A percentile compares a stretch with the other conserved stretches of the same genome.
phyloP scores from a whole-genome alignment of 179 eudicot genomes.

The Camellia oleifera region DNA sequence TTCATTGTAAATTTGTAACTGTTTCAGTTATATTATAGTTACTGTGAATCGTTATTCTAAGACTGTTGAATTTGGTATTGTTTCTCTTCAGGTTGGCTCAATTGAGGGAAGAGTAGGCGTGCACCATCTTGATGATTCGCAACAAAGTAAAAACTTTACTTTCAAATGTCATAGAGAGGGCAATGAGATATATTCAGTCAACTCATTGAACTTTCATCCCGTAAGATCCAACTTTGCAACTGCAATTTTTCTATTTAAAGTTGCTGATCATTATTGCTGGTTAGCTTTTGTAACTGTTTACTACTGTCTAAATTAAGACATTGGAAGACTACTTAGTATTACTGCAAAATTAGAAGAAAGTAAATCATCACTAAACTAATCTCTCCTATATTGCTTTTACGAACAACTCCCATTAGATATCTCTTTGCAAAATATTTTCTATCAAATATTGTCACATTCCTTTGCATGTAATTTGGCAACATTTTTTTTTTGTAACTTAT shows the following conservation, averaged over 20 bases:
- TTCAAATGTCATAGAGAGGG: slow-evolving; percentile 98
- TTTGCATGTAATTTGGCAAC: no score
- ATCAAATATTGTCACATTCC: no score
- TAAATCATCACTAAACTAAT: no score
- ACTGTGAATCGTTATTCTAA: not conserved
- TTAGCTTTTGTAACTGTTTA: not conserved
- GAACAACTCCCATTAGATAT: no score
- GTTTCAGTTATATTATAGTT: not conserved
- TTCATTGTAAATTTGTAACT: not conserved
- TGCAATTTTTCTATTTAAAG: not conserved
- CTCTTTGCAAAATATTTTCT: no score
- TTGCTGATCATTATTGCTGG: not conserved
- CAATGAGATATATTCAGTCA: slow-evolving; percentile 83
- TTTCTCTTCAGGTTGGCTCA: slow-evolving; percentile 68
- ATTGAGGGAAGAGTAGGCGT: slow-evolving; percentile 98
- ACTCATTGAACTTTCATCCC: slow-evolving; percentile 86
- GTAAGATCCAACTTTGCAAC: slow-evolving; percentile 39
- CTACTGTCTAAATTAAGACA: not conserved
- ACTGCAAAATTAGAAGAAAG: no score
- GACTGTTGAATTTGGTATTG: slow-evolving; percentile 5
- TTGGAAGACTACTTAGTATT: no score
- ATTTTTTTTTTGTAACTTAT: no score
- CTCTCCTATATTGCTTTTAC: no score
- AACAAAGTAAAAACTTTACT: slow-evolving; percentile 76
- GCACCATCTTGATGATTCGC: slow-evolving; percentile 92